Percentiles rank a stretch among this genome's conserved stretches.
Evolutionary conservation across 805 yeast genomes (phyloP).

Genomic region (Ogataea pignaliae): DNA sequence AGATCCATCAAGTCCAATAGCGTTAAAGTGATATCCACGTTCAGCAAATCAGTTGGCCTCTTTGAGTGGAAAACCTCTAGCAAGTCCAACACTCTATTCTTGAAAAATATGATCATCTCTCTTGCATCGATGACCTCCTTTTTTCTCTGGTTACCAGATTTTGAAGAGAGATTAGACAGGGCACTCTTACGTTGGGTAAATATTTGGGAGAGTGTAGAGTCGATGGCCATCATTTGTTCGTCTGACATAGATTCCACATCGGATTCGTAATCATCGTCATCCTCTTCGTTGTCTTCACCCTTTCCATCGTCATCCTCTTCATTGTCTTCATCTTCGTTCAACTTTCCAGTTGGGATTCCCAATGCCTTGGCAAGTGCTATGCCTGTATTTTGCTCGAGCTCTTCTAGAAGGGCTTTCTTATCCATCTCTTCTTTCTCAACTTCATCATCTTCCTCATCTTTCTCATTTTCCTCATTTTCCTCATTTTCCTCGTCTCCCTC

Average conservation of each 20-base stretch:
- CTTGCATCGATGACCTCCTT: constrained; percentile 73
- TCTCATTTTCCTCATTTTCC: constrained; percentile 34
- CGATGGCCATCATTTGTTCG: constrained; percentile 94
- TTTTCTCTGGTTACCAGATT: constrained; percentile 62
- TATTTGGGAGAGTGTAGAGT: constrained; percentile 74
- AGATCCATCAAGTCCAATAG: constrained; percentile 55
- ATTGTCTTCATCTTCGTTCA: constrained; percentile 39
- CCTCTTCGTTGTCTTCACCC: constrained; percentile 35
- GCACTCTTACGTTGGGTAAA: constrained; percentile 80
- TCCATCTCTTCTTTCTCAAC: constrained; percentile 41
- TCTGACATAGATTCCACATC: constrained; percentile 89
- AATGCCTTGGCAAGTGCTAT: constrained; percentile 66
- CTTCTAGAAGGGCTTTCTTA: constrained; percentile 28
- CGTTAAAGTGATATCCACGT: constrained; percentile 47
- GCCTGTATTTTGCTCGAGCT: constrained; percentile 43
- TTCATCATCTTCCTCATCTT: constrained; percentile 16
- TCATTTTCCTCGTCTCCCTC: constrained; percentile 33
- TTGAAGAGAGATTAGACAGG: constrained; percentile 40
- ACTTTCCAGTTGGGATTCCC: constrained; percentile 53
- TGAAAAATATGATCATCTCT: constrained; percentile 73
- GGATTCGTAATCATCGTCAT: constrained; percentile 49
- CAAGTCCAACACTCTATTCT: constrained; percentile 72
- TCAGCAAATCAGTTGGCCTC: constrained; percentile 38
- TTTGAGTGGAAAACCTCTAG: constrained; percentile 56
- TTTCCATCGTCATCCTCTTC: constrained; percentile 21